Percentiles rank a stretch among this genome's conserved stretches.
These are phyloP conservation scores for Schizosaccharomyces versatilis DNA, from an alignment of 1,139 yeast species.

Conservation along the genomic window DNA sequence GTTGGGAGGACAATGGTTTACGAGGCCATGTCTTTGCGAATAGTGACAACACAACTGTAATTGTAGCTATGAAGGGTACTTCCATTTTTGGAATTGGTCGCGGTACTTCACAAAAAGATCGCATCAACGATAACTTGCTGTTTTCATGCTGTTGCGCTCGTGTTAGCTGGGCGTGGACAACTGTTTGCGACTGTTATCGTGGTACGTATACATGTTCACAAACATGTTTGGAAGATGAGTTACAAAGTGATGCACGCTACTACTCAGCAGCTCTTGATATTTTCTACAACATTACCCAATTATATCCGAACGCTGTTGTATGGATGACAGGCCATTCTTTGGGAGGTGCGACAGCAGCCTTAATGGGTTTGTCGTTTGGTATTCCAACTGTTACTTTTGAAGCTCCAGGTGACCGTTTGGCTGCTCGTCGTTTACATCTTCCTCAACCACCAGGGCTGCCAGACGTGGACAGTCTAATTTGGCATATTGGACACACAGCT, in stretches of 20 bases:
- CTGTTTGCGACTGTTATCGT: conserved; percentile 86
- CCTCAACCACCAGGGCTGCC: conserved; percentile 91
- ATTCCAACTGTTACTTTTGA: conserved; percentile 69
- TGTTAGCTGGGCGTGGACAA: conserved; percentile 69
- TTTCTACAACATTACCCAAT: conserved; percentile 42
- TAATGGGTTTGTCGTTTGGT: conserved; percentile 76
- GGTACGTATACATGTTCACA: conserved; percentile 76
- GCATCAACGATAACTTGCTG: conserved; percentile 42
- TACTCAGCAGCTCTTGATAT: conserved; percentile 63
- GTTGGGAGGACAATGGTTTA: conserved; percentile 71
- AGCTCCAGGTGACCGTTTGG: conserved; percentile 80
- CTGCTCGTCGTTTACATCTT: conserved; percentile 61
- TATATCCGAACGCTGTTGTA: conserved; percentile 48
- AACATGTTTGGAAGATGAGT: conserved; percentile 58
- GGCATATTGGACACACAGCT: conserved; percentile 30
- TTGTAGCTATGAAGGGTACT: conserved; percentile 78
- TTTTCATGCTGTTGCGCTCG: conserved; percentile 96
- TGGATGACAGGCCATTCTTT: conserved; percentile 94
- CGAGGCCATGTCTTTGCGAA: conserved; percentile 79
- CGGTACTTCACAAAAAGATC: conserved; percentile 53
- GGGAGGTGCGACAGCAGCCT: conserved; percentile 70
- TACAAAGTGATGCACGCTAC: conserved; percentile 54
- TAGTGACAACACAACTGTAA: conserved; percentile 39
- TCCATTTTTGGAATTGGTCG: conserved; percentile 51
- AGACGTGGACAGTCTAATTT: conserved; percentile 20